A percentile compares a stretch with the other conserved stretches of the same genome.
Conservation (phyloP, 2,329 filamentous ascomycete genomes). For the Lecanosticta acicola region DNA sequence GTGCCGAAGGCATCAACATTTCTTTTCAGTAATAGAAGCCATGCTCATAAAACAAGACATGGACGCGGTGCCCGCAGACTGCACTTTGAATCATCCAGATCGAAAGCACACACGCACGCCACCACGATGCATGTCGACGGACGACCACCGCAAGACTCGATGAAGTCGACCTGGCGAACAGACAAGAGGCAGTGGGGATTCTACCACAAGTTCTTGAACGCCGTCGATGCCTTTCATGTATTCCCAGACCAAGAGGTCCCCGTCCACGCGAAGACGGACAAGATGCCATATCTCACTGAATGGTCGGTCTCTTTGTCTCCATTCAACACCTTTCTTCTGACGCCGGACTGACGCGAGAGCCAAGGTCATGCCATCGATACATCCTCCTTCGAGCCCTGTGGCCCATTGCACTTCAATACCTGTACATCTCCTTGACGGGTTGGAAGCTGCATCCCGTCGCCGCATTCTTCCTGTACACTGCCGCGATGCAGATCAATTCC, state of each 20-base stretch:
- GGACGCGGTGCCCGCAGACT: neutral
- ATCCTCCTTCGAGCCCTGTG: slow-evolving; percentile 35
- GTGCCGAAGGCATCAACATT: neutral
- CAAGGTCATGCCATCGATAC: slow-evolving; percentile 32
- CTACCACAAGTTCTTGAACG: slow-evolving; percentile 15
- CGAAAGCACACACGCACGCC: neutral
- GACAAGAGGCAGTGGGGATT: slow-evolving; percentile 17
- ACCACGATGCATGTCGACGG: slow-evolving; percentile 11
- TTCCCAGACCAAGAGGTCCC: slow-evolving; percentile 11
- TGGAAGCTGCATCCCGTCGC: slow-evolving; percentile 29
- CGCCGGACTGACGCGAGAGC: neutral
- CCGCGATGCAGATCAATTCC: slow-evolving; percentile 37
- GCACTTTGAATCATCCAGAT: neutral
- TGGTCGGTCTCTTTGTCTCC: too few species aligned
- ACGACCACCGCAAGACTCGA: slow-evolving; percentile 19
- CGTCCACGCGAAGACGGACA: slow-evolving; percentile 28
- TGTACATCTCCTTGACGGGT: slow-evolving; percentile 30
- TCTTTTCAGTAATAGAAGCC: neutral
- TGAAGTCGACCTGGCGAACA: slow-evolving; percentile 21
- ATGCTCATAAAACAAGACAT: too few species aligned
- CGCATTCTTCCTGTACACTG: slow-evolving; percentile 35
- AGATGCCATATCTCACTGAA: slow-evolving; percentile 36
- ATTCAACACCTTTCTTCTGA: neutral
- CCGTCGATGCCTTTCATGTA: slow-evolving; percentile 13
- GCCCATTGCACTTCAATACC: slow-evolving; percentile 37